Conservation (phyloP, 306 rosid genomes). For the Oxytropis ochrocephala region DNA sequence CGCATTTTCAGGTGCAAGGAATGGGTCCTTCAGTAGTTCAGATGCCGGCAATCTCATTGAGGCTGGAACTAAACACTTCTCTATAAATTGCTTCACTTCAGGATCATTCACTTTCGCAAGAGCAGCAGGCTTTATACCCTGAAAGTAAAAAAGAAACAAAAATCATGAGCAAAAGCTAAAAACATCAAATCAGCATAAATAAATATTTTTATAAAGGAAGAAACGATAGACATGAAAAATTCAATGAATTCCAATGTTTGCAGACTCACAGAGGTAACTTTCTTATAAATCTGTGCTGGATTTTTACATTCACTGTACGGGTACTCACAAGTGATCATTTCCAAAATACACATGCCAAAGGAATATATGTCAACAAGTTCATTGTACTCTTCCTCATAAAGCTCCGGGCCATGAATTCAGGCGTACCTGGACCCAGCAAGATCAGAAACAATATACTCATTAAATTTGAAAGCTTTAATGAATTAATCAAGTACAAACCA, state of each 20-base stretch:
- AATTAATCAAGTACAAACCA: neutral
- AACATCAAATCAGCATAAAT: neutral
- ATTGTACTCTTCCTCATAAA: conserved; percentile 85
- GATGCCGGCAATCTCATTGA: conserved; percentile 59
- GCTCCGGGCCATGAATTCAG: conserved; percentile 98
- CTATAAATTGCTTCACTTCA: conserved; percentile 70
- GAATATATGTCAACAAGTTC: conserved; percentile 93
- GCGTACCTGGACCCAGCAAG: conserved; percentile 56
- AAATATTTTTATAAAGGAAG: neutral
- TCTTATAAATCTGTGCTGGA: conserved; percentile 84
- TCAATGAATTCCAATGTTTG: neutral
- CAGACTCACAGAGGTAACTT: conserved; percentile 80
- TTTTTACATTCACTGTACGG: conserved; percentile 89
- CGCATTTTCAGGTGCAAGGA: conserved; percentile 47
- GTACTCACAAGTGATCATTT: conserved; percentile 84
- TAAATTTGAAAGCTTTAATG: neutral
- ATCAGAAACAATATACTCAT: neutral
- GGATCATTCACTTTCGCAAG: conserved; percentile 65
- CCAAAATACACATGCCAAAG: conserved; percentile 92
- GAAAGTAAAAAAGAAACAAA: neutral
- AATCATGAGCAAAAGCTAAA: neutral
- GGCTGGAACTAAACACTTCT: conserved; percentile 81
- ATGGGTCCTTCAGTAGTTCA: conserved; percentile 80
- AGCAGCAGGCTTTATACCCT: conserved; percentile 89
- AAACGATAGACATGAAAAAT: neutral